Evolutionary conservation across 257 asterid species (phyloP).

Genomic region (Salvia splendens): DNA sequence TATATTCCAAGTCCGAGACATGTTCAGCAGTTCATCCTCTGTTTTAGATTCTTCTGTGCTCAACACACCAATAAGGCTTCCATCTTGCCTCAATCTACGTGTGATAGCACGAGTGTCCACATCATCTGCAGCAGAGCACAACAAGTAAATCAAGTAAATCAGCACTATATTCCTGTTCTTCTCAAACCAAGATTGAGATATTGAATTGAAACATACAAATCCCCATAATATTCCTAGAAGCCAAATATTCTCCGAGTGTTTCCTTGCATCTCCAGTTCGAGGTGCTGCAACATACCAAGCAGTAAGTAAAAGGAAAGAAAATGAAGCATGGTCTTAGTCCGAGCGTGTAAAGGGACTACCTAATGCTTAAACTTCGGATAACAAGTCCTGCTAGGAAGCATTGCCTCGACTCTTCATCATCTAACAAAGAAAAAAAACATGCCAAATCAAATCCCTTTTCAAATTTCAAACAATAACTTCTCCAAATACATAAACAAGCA

Average conservation of each 20-base stretch:
- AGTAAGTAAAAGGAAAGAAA: slow-evolving; percentile 22
- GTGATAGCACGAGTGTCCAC: slow-evolving; percentile 98
- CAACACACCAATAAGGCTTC: slow-evolving; percentile 93
- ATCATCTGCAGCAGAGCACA: slow-evolving; percentile 58
- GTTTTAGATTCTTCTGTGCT: slow-evolving; percentile 78
- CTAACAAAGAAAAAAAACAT: slow-evolving; percentile 40
- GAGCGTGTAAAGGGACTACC: slow-evolving; percentile 44
- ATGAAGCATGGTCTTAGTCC: slow-evolving; percentile 1
- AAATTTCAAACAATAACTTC: slow-evolving; percentile 21
- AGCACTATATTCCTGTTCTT: slow-evolving; percentile 10
- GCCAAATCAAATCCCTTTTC: slow-evolving; percentile 27
- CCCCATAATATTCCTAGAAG: slow-evolving; percentile 87
- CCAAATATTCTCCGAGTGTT: slow-evolving; percentile 86
- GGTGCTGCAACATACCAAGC: slow-evolving; percentile 53
- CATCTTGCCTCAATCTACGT: slow-evolving; percentile 82
- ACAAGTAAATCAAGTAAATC: slow-evolving; percentile 29
- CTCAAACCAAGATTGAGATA: slow-evolving; percentile 18
- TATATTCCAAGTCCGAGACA: slow-evolving; percentile 80
- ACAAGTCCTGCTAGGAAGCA: slow-evolving; percentile 89
- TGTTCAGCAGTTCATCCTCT: slow-evolving; percentile 74
- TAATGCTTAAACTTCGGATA: slow-evolving; percentile 85
- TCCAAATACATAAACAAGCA: slow-evolving; percentile 12
- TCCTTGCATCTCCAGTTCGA: slow-evolving; percentile 85
- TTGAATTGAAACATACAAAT: slow-evolving; percentile 61
- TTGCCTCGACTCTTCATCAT: slow-evolving; percentile 82